Conservation (phyloP, 2,329 filamentous ascomycete genomes). For the Fusarium decemcellulare region DNA sequence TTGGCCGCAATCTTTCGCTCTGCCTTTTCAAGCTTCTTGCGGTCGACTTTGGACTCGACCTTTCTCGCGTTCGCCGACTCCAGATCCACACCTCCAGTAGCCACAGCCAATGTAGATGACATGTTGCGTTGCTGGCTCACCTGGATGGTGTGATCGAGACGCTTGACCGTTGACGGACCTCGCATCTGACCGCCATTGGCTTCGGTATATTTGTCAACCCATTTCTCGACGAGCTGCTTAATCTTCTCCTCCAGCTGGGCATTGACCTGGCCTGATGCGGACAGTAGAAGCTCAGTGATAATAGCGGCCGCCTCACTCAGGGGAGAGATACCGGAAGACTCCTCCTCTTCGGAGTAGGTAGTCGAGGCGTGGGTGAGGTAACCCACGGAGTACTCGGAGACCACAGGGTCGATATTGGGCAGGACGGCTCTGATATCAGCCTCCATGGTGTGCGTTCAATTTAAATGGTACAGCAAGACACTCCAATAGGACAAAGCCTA, state of each 20-base stretch:
- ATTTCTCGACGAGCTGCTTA: constrained; percentile 87
- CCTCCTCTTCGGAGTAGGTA: constrained; percentile 81
- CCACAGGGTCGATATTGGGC: constrained; percentile 87
- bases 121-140: constrained; percentile 95
- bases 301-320: constrained; percentile 86
- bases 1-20: constrained; percentile 98
- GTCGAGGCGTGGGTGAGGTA: constrained; percentile 95
- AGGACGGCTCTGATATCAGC: constrained; percentile 87
- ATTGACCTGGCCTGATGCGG: constrained; percentile 89
- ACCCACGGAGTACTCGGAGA: constrained; percentile 94
- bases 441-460: constrained; percentile 73
- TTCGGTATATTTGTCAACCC: constrained; percentile 85
- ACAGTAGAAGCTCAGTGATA: constrained; percentile 90
- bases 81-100: constrained; percentile 87
- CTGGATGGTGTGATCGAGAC: constrained; percentile 94
- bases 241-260: constrained; percentile 82
- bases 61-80: constrained; percentile 94
- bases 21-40: constrained; percentile 99
- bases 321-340: constrained; percentile 78
- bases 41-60: constrained; percentile 97
- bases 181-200: constrained; percentile 80
- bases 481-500: too few species aligned
- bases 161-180: constrained; percentile 82
- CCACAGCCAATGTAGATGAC: constrained; percentile 92
- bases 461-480: too few species aligned